These are phyloP conservation scores for Neodidymelliopsis sp. DNA, from an alignment of 2,329 filamentous ascomycete species.

Conservation along the genomic window DNA sequence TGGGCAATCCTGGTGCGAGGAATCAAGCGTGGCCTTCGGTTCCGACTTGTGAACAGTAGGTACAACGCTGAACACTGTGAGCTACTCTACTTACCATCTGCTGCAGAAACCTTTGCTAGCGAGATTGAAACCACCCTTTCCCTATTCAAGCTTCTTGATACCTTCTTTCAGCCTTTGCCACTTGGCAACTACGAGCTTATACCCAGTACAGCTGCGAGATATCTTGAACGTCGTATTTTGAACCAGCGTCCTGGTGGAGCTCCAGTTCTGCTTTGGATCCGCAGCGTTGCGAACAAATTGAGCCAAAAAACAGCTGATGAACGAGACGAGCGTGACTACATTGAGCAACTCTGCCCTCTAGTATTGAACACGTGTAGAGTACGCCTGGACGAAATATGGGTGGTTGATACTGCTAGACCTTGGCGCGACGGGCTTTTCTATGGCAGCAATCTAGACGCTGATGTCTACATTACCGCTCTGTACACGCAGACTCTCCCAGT, in stretches of 20 bases:
- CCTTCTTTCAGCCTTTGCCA: not conserved
- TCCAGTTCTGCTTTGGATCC: not conserved
- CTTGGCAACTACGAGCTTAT: not conserved
- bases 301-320: not conserved
- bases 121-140: not conserved
- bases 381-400: not conserved
- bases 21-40: not conserved
- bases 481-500: conserved; percentile 3
- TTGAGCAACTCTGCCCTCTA: not conserved
- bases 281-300: not conserved
- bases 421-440: not conserved
- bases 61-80: not conserved
- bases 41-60: conserved; percentile 3
- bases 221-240: conserved; percentile 1
- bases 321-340: not conserved
- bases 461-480: conserved; percentile 5
- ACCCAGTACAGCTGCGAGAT: not conserved
- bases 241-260: not conserved
- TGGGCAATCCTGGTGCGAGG: not conserved
- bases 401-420: not conserved
- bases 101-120: not conserved
- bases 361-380: not conserved
- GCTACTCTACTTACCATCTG: not conserved
- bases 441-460: not conserved
- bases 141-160: not conserved